phyloP scores from a whole-genome alignment of 306 rosid species.

The Medicago truncatula region DNA sequence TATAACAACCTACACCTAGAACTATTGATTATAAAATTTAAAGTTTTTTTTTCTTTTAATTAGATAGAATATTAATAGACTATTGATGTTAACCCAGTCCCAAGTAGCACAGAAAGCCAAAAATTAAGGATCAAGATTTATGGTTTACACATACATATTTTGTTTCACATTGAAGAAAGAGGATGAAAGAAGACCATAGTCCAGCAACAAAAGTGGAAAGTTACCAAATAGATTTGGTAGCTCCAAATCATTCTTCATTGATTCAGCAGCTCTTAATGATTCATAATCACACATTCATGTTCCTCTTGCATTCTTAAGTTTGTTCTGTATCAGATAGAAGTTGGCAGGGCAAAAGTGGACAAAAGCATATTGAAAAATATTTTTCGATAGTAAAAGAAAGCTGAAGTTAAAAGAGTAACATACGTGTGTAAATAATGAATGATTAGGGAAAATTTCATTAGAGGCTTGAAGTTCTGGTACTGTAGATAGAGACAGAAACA shows the following conservation, averaged over 20 bases:
- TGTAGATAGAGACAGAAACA: constrained; percentile 32
- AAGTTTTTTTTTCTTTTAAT: not conserved
- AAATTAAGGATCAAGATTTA: not conserved
- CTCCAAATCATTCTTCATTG: not conserved
- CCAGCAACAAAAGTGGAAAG: not conserved
- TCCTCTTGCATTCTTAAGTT: not conserved
- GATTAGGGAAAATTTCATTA: constrained; percentile 28
- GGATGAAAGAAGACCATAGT: not conserved
- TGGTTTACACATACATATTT: not conserved
- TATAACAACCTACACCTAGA: constrained; percentile 8
- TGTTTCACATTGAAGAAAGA: not conserved
- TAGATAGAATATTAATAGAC: constrained; percentile 3
- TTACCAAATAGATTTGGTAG: not conserved
- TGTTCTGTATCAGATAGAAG: constrained; percentile 24
- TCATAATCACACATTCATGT: not conserved
- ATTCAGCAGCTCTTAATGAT: not conserved
- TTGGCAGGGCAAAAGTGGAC: not conserved
- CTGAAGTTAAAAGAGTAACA: constrained; percentile 36
- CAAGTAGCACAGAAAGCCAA: not conserved
- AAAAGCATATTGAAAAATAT: constrained; percentile 2
- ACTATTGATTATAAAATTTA: not conserved
- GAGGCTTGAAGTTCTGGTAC: constrained; percentile 37
- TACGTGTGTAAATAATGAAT: constrained; percentile 35
- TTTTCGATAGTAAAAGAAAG: constrained; percentile 29
- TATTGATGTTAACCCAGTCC: not conserved